Base-by-base conservation (phyloP, 306 rosid species). In the Cyamopsis tetragonoloba region DNA sequence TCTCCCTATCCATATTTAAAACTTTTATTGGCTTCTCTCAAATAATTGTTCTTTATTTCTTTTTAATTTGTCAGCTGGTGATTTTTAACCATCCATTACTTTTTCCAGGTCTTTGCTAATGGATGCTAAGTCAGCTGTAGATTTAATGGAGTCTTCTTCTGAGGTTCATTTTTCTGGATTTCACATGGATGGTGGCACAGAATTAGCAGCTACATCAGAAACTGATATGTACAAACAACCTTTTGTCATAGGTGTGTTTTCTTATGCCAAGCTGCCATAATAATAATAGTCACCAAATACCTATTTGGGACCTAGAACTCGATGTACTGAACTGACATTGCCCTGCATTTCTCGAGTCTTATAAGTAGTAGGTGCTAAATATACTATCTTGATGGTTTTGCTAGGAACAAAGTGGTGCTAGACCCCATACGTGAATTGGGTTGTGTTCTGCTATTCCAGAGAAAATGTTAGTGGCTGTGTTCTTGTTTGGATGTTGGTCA, bases 91-190 rank as follows among this genome's bases (percentile, higher is more conserved):
- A 22, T 39, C 17, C 35, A 22, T 39, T 62, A 35, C n/a, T 32
- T 50, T 38, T 71, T 43, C 41, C 75, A 84, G 87, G 85, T 68
- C 49, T 58, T 38, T 53, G 73, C 56, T 51, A 37, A 91, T 90
- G 97, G 91, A 75, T 39, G 73, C 89, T 38, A 75, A 88, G 65
- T 85, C 97, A 26, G 95, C 80, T 60, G 87, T 64, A 22, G 96
- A 90, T 71, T 73, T 95, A 72, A 83, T 95, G 84, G 92, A 88
- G 76, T 87, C 99, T 69, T 86, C 97, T 46, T 86, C 96, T 0
- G 99, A 80, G 70, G 99, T 95, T 81, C 97, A 91, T 84, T 91
- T 95, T 84, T 95, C 99, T 71, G 99, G 99, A 74, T 87, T 88
- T 82, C 97, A 90, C 86, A 85, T 86, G 86, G 85, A 95, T 70